These are phyloP conservation scores for Penicillium sp. DNA, from an alignment of 2,329 filamentous ascomycete genomes.

Conservation along the genomic window DNA sequence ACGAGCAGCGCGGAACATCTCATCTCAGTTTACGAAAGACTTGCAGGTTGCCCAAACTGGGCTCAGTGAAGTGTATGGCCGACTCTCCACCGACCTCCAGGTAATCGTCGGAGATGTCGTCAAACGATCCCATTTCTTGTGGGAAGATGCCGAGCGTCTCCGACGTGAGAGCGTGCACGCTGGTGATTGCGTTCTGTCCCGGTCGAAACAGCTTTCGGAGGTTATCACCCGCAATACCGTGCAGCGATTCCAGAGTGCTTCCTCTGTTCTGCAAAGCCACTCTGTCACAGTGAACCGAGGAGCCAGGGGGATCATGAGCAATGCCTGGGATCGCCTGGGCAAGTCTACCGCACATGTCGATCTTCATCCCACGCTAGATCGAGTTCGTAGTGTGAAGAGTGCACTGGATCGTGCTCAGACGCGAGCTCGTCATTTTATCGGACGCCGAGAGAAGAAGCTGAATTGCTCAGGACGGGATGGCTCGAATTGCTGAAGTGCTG, in stretches of 20 bases:
- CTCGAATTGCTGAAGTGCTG: slow-evolving; percentile 8
- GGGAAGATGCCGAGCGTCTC: slow-evolving; percentile 33
- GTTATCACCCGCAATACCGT: slow-evolving; percentile 35
- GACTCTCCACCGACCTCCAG: slow-evolving; percentile 44
- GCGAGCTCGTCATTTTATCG: slow-evolving; percentile 36
- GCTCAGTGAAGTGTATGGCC: slow-evolving; percentile 42
- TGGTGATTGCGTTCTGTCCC: slow-evolving; percentile 31
- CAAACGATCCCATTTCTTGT: slow-evolving; percentile 39
- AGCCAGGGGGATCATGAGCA: slow-evolving; percentile 31
- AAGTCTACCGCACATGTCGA: slow-evolving; percentile 29
- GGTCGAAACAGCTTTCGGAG: slow-evolving; percentile 41
- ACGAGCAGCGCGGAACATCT: slow-evolving; percentile 41
- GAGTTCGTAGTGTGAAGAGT: slow-evolving; percentile 33
- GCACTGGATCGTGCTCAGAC: slow-evolving; percentile 41
- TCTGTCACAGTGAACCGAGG: slow-evolving; percentile 34
- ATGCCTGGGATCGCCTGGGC: slow-evolving; percentile 34
- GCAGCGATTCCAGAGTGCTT: slow-evolving; percentile 36
- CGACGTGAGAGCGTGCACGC: slow-evolving; percentile 30
- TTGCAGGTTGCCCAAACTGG: slow-evolving; percentile 43
- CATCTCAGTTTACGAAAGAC: slow-evolving; percentile 42
- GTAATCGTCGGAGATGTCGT: slow-evolving; percentile 43
- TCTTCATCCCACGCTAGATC: slow-evolving; percentile 30
- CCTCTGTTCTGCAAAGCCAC: slow-evolving; percentile 36
- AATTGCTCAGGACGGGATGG: slow-evolving; percentile 8
- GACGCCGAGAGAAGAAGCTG: slow-evolving; percentile 20